Evolutionary conservation across 2,329 filamentous ascomycete species (phyloP).

Genomic region (Sphaerostilbella broomeana): DNA sequence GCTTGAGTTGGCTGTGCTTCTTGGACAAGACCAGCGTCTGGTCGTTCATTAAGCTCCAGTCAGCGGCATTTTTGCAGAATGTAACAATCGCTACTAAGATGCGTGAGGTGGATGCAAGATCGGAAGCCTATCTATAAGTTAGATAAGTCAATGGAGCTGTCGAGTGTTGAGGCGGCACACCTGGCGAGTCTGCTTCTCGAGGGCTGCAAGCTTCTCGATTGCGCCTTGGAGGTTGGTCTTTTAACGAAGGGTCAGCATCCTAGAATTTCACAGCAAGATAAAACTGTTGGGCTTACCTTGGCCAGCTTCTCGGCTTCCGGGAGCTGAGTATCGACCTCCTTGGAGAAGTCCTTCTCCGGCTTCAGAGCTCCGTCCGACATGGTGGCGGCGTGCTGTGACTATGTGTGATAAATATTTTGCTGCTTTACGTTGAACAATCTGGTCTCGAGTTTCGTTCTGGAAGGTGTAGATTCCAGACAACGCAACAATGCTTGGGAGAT

Average conservation of each 20-base stretch:
- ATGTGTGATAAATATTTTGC: no score
- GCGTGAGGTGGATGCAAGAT: slow-evolving; percentile 90
- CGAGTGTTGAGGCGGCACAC: slow-evolving; percentile 39
- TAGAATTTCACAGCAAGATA: neutral
- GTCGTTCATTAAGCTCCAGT: slow-evolving; percentile 94
- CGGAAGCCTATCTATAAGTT: slow-evolving; percentile 63
- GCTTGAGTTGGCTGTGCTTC: slow-evolving; percentile 99
- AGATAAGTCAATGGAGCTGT: slow-evolving; percentile 16
- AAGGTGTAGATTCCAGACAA: neutral
- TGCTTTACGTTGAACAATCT: no score
- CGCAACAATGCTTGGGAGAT: neutral
- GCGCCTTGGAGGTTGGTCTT: slow-evolving; percentile 75
- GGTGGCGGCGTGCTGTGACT: slow-evolving; percentile 18
- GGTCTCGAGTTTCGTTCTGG: no score
- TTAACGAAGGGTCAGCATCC: slow-evolving; percentile 13
- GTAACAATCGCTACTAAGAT: slow-evolving; percentile 83
- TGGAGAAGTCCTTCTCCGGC: slow-evolving; percentile 98
- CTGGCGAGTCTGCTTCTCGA: slow-evolving; percentile 98
- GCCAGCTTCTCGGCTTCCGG: slow-evolving; percentile 86
- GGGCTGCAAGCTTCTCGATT: slow-evolving; percentile 82
- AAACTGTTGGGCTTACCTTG: slow-evolving; percentile 67
- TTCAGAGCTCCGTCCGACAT: slow-evolving; percentile 84
- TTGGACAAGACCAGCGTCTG: slow-evolving; percentile 94
- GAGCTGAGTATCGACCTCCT: slow-evolving; percentile 88
- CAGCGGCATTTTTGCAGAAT: slow-evolving; percentile 84